Evolutionary conservation across 129 eudicot species (phyloP).

Genomic region (Helianthus tuberosus): DNA sequence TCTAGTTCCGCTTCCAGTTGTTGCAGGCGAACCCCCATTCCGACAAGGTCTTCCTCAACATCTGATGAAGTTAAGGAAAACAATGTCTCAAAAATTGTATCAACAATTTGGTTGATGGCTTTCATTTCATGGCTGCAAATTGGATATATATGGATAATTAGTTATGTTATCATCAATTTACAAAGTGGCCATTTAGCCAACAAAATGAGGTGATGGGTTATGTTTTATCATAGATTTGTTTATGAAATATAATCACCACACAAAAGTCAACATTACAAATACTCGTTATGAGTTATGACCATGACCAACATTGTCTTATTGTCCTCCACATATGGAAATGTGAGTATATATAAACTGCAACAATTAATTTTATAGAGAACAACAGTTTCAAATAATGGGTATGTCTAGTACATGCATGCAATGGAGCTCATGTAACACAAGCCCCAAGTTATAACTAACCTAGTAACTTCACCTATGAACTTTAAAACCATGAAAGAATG

Average conservation of each 20-base stretch:
- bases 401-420: no score
- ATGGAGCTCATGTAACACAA: no score
- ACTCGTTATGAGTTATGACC: neutral
- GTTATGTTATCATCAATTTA: neutral
- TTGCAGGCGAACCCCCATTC: neutral
- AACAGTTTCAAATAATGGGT: no score
- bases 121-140: conserved; percentile 1
- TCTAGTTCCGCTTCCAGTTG: neutral
- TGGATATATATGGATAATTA: neutral
- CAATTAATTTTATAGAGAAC: no score
- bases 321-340: no score
- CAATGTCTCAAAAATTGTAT: neutral
- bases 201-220: neutral
- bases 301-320: neutral
- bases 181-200: neutral
- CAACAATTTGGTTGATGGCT: neutral
- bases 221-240: no score
- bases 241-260: neutral
- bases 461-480: no score
- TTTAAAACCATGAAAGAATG: no score
- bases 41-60: neutral
- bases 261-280: neutral
- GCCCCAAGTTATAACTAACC: no score
- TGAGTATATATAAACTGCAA: no score
- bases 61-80: neutral